Evolutionary conservation across 108 stramenopile species (phyloP).

Genomic region (Pseudonitzschia multiseries): DNA sequence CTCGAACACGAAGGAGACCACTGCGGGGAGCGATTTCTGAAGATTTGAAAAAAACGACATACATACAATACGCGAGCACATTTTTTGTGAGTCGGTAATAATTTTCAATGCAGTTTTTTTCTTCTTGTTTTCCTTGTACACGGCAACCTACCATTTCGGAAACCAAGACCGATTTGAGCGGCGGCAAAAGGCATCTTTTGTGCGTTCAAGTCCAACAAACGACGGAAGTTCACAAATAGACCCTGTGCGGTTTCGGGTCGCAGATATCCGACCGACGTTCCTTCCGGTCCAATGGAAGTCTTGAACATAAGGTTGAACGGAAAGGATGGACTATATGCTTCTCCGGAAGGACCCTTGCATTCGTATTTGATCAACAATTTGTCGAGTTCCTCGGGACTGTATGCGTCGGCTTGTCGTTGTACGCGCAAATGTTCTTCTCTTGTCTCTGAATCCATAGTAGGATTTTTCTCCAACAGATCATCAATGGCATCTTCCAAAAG

Average conservation of each 20-base stretch:
- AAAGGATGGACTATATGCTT: conserved; percentile 90
- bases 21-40: conserved; percentile 97
- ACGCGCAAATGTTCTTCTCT: conserved; percentile 86
- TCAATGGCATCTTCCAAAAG: conserved; percentile 99
- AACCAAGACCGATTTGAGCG: conserved; percentile 97
- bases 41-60: not conserved
- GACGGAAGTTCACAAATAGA: conserved; percentile 98
- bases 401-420: conserved; percentile 98
- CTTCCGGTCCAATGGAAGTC: conserved; percentile 99
- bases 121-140: not conserved
- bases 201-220: conserved; percentile 95
- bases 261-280: conserved; percentile 94
- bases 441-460: conserved; percentile 80
- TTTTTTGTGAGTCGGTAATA: not conserved
- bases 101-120: not conserved
- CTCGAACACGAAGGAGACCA: conserved; percentile 98
- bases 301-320: conserved; percentile 99
- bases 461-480: conserved; percentile 81
- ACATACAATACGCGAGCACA: not conserved
- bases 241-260: conserved; percentile 99
- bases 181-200: conserved; percentile 99
- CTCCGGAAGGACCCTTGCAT: conserved; percentile 86
- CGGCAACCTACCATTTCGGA: conserved; percentile 88
- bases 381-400: conserved; percentile 92
- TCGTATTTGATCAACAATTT: conserved; percentile 83